These are phyloP conservation scores for Saccharomycopsis sp. DNA, from an alignment of 805 yeast genomes.

Conservation along the genomic window DNA sequence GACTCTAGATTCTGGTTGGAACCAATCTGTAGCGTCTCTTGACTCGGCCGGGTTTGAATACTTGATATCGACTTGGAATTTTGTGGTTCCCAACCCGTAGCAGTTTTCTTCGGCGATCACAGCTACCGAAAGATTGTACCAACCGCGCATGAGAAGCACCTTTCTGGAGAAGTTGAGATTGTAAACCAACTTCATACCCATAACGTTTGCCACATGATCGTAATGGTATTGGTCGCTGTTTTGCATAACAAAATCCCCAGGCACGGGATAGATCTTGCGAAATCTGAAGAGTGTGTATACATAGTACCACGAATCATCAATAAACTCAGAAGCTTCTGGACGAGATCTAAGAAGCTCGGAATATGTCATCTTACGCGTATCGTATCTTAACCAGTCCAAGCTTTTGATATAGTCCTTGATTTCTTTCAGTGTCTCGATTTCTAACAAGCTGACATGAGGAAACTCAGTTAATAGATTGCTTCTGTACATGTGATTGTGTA, in stretches of 20 bases:
- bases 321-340: slow-evolving; percentile 14
- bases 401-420: slow-evolving; percentile 29
- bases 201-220: slow-evolving; percentile 11
- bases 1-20: slow-evolving; percentile 19
- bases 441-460: slow-evolving; percentile 27
- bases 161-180: slow-evolving; percentile 15
- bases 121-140: slow-evolving; percentile 23
- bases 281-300: slow-evolving; percentile 45
- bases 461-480: neutral
- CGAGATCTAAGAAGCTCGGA: neutral
- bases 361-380: slow-evolving; percentile 27
- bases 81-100: slow-evolving; percentile 50
- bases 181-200: slow-evolving; percentile 5
- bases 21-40: too few species aligned
- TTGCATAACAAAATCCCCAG: slow-evolving; percentile 32
- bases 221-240: slow-evolving; percentile 11
- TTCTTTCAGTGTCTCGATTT: slow-evolving; percentile 33
- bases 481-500: slow-evolving; percentile 43
- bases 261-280: slow-evolving; percentile 46
- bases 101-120: slow-evolving; percentile 10
- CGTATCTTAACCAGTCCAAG: slow-evolving; percentile 32
- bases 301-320: slow-evolving; percentile 38
- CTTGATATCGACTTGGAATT: slow-evolving; percentile 44
- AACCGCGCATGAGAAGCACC: slow-evolving; percentile 20
- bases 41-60: too few species aligned